These are phyloP conservation scores for Geotrichum klebahnii DNA, from an alignment of 1,139 yeast species.

Conservation along the genomic window DNA sequence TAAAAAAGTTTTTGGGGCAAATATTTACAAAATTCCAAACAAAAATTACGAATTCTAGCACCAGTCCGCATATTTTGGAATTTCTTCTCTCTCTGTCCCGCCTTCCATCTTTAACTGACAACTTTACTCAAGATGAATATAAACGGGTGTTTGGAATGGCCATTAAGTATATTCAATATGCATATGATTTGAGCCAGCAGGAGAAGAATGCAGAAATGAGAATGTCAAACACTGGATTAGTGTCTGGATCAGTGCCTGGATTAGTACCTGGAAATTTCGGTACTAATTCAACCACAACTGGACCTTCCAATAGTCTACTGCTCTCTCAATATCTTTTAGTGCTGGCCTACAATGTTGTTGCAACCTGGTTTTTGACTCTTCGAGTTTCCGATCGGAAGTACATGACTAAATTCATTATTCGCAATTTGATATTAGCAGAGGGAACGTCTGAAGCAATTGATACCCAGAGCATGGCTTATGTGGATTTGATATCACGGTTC, in stretches of 20 bases:
- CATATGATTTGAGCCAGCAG: background rate
- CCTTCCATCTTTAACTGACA: conserved; percentile 62
- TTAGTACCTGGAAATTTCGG: conserved; percentile 47
- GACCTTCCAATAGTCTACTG: conserved; percentile 19
- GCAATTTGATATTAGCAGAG: conserved; percentile 50
- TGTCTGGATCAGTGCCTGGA: conserved; percentile 33
- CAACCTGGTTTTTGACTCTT: conserved; percentile 70
- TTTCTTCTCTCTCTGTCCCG: conserved; percentile 63
- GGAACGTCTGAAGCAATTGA: conserved; percentile 43
- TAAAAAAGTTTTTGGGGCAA: conserved; percentile 62
- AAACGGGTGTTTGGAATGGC: conserved; percentile 79
- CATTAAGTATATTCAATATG: conserved; percentile 48
- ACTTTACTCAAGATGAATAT: conserved; percentile 71
- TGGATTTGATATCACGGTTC: conserved; percentile 66
- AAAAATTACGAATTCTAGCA: conserved; percentile 62
- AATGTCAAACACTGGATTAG: background rate
- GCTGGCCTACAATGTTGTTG: conserved; percentile 63
- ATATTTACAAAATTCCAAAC: conserved; percentile 69
- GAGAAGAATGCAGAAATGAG: background rate
- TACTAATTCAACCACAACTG: conserved; percentile 7
- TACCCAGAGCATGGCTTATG: conserved; percentile 57
- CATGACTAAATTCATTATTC: conserved; percentile 59
- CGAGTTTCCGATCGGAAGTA: conserved; percentile 54
- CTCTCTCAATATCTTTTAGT: conserved; percentile 58
- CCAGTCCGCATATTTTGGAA: conserved; percentile 72